Base-by-base conservation (phyloP, 2,329 filamentous ascomycete genomes). In the Cercospora sesami region DNA sequence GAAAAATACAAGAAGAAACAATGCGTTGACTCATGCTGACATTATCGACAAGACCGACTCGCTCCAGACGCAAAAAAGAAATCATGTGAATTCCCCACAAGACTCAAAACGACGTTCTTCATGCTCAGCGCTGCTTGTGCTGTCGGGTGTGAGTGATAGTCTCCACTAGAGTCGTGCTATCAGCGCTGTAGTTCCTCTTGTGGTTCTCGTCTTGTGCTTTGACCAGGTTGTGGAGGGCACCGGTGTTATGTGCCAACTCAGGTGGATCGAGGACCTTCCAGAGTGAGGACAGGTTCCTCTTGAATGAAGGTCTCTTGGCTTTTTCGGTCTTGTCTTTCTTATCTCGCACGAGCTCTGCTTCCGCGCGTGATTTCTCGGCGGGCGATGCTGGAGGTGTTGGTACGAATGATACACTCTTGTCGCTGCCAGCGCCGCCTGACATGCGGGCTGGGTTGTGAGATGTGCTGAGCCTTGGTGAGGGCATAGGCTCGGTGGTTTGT, bases 211-310 rank as follows among this genome's bases (percentile, higher is more conserved):
- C 51, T 26, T 70, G 63, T 8, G 65, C 42, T 18, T 61, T 53
- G 28, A 59, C 68, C 1, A 70, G 61, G 55, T 70, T 64, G 39
- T 70, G 68, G 9, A 70, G 61, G 5, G 62, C 66, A 8, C 68
- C 68, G 14, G 68, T 68, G 12, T 68, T 70, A 28, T 64, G 48
- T 16, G 60, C 28, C 31, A 70, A 33, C 33, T 70, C 66, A 5
- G 68, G 68, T 14, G 68, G 68, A 16, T 70, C 68, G 14, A 70
- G 61, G 26, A 70, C 33, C 23, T 70, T 70, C 68, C 68, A 70
- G n/a, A 70, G 61, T 0, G 64, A 66, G 3, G 60, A 64, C 26
- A 70, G 33, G 39, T 63, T 68, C 7, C 66, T 45, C 57, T 67
- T 65, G 26, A 70, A 61, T 5, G 55, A 60, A n/a, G 66, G 66